Base-by-base conservation (phyloP, 2,329 filamentous ascomycete species). In the Aspergillus proliferans region DNA sequence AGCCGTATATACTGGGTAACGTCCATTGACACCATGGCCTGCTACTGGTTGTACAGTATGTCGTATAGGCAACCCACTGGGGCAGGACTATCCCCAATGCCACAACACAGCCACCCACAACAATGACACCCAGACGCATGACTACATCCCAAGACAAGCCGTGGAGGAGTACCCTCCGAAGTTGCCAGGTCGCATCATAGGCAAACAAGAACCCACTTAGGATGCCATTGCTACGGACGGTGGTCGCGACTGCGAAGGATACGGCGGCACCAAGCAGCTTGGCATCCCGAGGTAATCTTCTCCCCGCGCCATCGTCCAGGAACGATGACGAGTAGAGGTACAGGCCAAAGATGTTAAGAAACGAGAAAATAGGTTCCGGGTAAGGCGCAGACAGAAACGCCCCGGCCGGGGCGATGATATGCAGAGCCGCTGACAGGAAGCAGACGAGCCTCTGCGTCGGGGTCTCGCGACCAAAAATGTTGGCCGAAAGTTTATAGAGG, bases 331-430 rank as follows among this genome's bases (percentile, higher is more conserved):
- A 79, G 64, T 92, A 93, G 43, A 86, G 66, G 26, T 87, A 76
- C 60, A 83, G 84, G 1, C 89, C 93, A 0, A 77, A 58, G 59
- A 96, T 88, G 38, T 86, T 87, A 30, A 95, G 73, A 19, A 87
- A 75, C 0, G 92, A 84, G 67, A 90, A 96, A 0, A 85, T 68
- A 54, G 86, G 83, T 71, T 98, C 93, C 8, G 83, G 79, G 67
- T 93, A 95, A 0, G 92, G 89, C 0, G 91, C 86, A 0, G 86
- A 91, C 15, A 98, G 79, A 64, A 98, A 97, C 2, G 96, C 71
- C 0, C 92, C 92, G 0, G 87, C 93, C 0, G 93, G 92, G 0
- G 88, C 93, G 44, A 97, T 63, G 48, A 95, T 79, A 66, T 97
- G 89, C 44, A 97, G 73, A 14, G 80, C 72, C 3, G 88, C 82